Evolutionary conservation across 164 flowering plant species (phyloP).

Genomic region (Malania oleifera): DNA sequence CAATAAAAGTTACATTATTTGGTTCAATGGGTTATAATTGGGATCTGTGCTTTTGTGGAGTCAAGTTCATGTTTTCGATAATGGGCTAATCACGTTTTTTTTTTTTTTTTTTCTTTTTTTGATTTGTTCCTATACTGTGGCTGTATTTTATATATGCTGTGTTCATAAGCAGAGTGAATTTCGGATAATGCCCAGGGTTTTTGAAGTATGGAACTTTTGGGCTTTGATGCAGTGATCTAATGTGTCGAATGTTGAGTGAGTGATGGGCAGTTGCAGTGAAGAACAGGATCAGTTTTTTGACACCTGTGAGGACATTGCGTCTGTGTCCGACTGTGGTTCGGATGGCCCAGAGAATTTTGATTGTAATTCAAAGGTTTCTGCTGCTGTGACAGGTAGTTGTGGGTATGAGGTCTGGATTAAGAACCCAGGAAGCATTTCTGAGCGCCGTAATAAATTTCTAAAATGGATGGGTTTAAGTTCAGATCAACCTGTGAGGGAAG

Average conservation of each 20-base stretch:
- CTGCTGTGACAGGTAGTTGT: too few species aligned
- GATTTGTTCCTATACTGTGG: too few species aligned
- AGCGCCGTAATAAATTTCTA: too few species aligned
- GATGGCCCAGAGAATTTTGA: too few species aligned
- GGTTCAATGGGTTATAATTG: constrained; percentile 6
- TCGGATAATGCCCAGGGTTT: constrained; percentile 15
- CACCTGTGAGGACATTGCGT: too few species aligned
- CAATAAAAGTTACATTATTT: not conserved
- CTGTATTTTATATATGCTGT: not conserved
- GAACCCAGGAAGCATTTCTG: too few species aligned
- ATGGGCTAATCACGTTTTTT: not conserved
- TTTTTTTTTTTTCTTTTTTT: constrained; percentile 5
- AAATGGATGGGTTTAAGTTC: too few species aligned
- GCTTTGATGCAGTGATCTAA: not conserved
- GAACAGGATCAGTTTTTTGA: constrained; percentile 16
- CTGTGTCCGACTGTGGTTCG: too few species aligned
- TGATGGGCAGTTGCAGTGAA: constrained; percentile 14
- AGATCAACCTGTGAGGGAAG: too few species aligned
- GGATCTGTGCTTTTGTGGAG: constrained; percentile 6
- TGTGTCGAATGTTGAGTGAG: constrained; percentile 6
- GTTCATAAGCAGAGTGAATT: constrained; percentile 6
- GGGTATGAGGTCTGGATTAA: too few species aligned
- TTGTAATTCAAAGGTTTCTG: too few species aligned
- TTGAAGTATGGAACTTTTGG: not conserved
- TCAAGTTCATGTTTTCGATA: not conserved